Evolutionary conservation across 2,329 filamentous ascomycete species (phyloP), one percentile per base, ranked within the genome.

Genomic region (Microsporum canis): DNA sequence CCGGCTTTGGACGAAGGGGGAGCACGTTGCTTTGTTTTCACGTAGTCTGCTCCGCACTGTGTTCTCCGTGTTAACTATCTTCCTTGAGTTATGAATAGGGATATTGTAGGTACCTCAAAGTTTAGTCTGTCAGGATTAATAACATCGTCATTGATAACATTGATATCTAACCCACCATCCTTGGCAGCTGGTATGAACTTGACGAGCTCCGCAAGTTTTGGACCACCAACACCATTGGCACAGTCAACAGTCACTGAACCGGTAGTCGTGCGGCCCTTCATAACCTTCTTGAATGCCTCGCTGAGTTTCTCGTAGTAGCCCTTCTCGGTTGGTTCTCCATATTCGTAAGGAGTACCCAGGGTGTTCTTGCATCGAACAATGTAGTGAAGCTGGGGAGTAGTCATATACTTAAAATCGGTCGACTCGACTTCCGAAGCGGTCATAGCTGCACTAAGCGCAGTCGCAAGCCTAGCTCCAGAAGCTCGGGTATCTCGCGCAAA

Each of bases 331-430:
- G 90, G 84, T 71, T 90, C 85, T 61, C 94, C 94, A 71, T 97
- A 99, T 17, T 90, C 84, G 67, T 91, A 86, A 61, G 88, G 86
- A 1, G 89, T 95, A 63, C 88, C 89, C 69, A 94, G 83, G 0
- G 92, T 97, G 78, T 99, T 99, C 76, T 91, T 84, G 75, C 91
- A 95, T 66, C 94, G 89, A 36, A 92, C 92, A 65, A 97, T 81
- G 76, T 99, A 99, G 79, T 99, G 94, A 62, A 99, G 82, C 77
- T 97, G 94, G n/a, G 94, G 94, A 2, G 94, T 99, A 10, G 94
- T 97, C 70, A 96, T 80, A 72, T 91, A 86, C 76, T 92, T 94
- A 78, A 86, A 92, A 79, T 97, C 92, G 70, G 84, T 84, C 71
- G 84, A 87, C 63, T 89, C 84, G 60, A 87, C 84, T 61, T 83